Evolutionary conservation across 768 basidiomycete genomes (phyloP), one percentile per base, ranked within the genome.

Genomic region (Gloeopeniophorella convolvens): DNA sequence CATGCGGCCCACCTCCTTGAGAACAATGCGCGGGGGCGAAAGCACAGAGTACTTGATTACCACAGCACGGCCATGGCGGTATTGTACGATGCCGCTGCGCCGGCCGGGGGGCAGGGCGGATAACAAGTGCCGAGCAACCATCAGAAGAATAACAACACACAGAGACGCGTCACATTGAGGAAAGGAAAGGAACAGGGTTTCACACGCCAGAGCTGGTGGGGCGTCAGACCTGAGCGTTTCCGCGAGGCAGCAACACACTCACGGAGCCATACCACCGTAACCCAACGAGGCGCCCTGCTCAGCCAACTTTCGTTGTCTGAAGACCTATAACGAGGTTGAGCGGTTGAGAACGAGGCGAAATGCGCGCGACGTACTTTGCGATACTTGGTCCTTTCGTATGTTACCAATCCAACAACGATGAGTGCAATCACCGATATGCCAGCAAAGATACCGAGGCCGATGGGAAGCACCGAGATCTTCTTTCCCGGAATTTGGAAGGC

Each of bases 311-410:
- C 80, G 77, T 68, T 79, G 74, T 58, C 86, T 74, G 78, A 89
- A 90, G 53, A 78, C 74, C 52, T 50, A 30, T n/a, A 21, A 40
- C 43, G 42, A 6, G 15, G 20, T 24, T 24, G n/a, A n/a, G n/a
- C 27, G 12, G 15, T 24, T 52, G 33, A 50, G 35, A 37, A 54
- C 16, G 24, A 42, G 18, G 34, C 21, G 21, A 21, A 44, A 3
- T 21, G 39, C 16, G 26, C 28, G 45, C 21, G 43, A 69, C 77
- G 48, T 51, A 87, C 89, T 75, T 80, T 86, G 71, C 89, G 83
- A 63, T 89, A 89, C 67, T 84, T 86, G 21, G 88, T 81, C 40
- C 92, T 79, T 72, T 94, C 89, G 62, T 83, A 89, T 5, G 89
- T 90, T 56, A 93, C 89, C 65, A 90, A 70, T 43, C 78, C 83